Base-by-base conservation (phyloP, 1,284 basidiomycete species). In the Fomitopsis palustris region DNA sequence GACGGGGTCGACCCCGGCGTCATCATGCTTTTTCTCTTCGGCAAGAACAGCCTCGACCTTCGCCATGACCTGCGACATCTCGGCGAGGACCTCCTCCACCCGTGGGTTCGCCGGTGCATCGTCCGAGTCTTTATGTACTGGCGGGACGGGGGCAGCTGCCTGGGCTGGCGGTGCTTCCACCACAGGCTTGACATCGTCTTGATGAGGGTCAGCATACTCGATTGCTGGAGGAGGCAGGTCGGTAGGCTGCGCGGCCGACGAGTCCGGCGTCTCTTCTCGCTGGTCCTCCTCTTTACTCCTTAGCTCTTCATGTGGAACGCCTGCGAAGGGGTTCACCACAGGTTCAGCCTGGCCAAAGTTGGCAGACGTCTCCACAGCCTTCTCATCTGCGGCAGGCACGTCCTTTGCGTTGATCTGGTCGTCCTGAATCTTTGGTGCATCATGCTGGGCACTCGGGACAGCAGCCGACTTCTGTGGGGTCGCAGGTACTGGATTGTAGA, bases 301-400 rank as follows among this genome's bases (percentile, higher is more conserved):
- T 55, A 63, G 37, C 35, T 61, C 67, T 38, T 65, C 64, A 58
- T 68, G 67, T 6, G 63, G 65, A 33, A 67, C 64, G n/a, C 62
- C 78, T 0, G 75, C 86, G 67, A 92, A 91, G 57, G 90, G 77
- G 65, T 91, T 84, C 10, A 74, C 77, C 0, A 88, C 88, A 4
- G 89, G 89, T 64, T 89, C 87, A 0, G 86, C 74, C 63, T 82
- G 80, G 31, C 78, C 81, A 23, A 78, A 71, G 8, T 77, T 73
- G 9, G 81, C 67, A 0, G 73, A 72, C 2, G 83, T 85, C 25
- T 74, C 67, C 19, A 65, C 66, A 3, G 61, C 45, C n/a, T 65
- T 66, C 14, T 63, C 64, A n/a, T 61, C 62, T 3, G 49, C 38
- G 21, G 42, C 53, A 19, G 56, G 56, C 16, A 55, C 60, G 14